These are phyloP conservation scores for Diaporthe vexans DNA, from an alignment of 2,329 filamentous ascomycete species.

Conservation along the genomic window DNA sequence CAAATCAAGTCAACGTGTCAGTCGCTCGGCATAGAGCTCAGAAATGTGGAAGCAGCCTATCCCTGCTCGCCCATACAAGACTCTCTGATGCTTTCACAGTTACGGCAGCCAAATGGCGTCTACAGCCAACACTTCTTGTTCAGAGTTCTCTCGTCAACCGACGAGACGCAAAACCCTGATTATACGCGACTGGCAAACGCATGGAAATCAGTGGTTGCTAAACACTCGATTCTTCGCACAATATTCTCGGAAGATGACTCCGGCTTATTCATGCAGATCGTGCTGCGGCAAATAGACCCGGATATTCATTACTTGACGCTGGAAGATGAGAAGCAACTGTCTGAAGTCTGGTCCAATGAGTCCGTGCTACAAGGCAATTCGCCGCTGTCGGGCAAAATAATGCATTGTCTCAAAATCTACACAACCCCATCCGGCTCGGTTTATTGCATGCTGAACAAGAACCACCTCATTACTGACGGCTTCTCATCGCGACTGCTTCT, in stretches of 20 bases:
- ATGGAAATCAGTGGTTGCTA: not conserved
- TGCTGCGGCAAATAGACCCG: not conserved
- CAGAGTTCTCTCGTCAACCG: not conserved
- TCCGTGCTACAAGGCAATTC: not conserved
- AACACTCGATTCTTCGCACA: not conserved
- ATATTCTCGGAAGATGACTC: not conserved
- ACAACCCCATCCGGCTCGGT: not conserved
- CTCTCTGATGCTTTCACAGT: constrained; percentile 3
- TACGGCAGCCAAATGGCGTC: not conserved
- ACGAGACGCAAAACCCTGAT: not conserved
- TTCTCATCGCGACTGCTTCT: not conserved
- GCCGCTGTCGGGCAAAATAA: not conserved
- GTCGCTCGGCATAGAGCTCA: not conserved
- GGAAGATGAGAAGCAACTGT: not conserved
- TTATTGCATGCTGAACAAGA: not conserved
- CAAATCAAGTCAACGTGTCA: not conserved
- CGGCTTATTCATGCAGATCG: not conserved
- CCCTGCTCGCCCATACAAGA: constrained; percentile 1
- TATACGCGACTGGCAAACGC: not conserved
- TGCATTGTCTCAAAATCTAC: constrained; percentile 5
- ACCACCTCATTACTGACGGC: not conserved
- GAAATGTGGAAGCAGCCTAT: not conserved
- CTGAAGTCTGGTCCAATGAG: not conserved
- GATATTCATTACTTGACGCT: not conserved
- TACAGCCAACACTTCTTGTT: not conserved